Base-by-base conservation (phyloP, 1,284 basidiomycete genomes). In the Cryptococcus sp. region DNA sequence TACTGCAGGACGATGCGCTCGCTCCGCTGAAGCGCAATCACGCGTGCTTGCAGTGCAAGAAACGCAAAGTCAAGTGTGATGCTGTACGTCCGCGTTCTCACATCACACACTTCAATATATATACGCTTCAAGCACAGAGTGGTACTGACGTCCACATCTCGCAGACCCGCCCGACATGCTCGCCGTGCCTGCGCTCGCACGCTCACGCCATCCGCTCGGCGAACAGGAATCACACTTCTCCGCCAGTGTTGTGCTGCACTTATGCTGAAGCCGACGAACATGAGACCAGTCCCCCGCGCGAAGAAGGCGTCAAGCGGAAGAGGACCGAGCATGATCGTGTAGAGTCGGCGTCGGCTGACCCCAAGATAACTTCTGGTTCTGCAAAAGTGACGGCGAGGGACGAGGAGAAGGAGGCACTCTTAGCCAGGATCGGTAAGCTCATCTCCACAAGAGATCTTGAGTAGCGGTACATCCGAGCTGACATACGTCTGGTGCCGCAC, bases 31-130 rank as follows among this genome's bases (percentile, higher is more conserved):
- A 76, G 57, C 59, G 75, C 7, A 77, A 77, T 61, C 73, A 75
- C 51, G 75, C 75, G 6, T 77, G 75, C 59, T 59, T 74, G 22
- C 65, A 75, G 62, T 77, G 75, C 64, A 77, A 77, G 65, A 73
- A 73, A 54, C 68, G 75, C 19, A 77, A 77, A 55, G 72, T 75
- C 35, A 75, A 75, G 57, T 77, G 75, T 50, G 73, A 75, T 55
- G 75, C 68, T 11, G 70, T 72, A 42, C 54, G 70, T 67, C 27
- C 10, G n/a, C 38, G 17, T n/a, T 11, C 25, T 25, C n/a, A 1
- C 47, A 2, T 17, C n/a, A 27, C n/a, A n/a, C n/a, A n/a, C n/a
- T n/a, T n/a, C n/a, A n/a, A n/a, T n/a, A 41, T 41, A 13, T 41
- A n/a, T n/a, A 13, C 40, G 11, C 40, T 41, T 11, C 40, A 13